Conservation (phyloP, 2,329 filamentous ascomycete species). For the Trichoderma semiorbis region DNA sequence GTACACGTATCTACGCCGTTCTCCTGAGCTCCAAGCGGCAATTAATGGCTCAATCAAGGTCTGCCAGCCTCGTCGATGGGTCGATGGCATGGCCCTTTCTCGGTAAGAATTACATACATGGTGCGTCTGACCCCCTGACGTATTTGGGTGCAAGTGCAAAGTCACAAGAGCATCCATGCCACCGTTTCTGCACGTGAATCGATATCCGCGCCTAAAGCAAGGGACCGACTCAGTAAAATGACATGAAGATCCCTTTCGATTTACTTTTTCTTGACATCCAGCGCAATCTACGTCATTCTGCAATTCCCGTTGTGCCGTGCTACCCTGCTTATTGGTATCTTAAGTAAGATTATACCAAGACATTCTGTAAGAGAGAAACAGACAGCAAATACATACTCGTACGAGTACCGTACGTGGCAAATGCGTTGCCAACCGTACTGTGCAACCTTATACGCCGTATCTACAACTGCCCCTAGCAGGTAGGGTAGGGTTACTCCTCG, state of each 20-base stretch:
- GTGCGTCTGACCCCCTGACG: not conserved
- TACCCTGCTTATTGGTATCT: not conserved
- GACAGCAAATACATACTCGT: not conserved
- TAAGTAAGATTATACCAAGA: not conserved
- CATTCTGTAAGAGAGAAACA: not conserved
- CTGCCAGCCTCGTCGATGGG: not conserved
- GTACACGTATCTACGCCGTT: not conserved
- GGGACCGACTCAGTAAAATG: not conserved
- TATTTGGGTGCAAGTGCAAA: not conserved
- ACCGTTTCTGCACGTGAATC: not conserved
- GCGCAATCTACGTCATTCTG: not conserved
- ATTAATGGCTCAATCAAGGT: conserved; percentile 2
- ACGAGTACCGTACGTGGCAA: not conserved
- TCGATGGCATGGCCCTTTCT: not conserved
- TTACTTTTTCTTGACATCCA: not conserved
- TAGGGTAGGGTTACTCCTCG: not conserved
- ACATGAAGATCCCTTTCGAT: not conserved
- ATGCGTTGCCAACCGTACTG: not conserved
- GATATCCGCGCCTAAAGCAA: not conserved
- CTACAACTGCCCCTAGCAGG: not conserved
- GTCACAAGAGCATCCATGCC: not conserved
- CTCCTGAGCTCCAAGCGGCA: not conserved
- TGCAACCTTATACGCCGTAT: not conserved
- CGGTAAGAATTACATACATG: not conserved
- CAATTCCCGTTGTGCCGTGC: not conserved